Evolutionary conservation across 1,139 yeast species (phyloP), one percentile per base, ranked within the genome.

Genomic region (Taphrina populina): DNA sequence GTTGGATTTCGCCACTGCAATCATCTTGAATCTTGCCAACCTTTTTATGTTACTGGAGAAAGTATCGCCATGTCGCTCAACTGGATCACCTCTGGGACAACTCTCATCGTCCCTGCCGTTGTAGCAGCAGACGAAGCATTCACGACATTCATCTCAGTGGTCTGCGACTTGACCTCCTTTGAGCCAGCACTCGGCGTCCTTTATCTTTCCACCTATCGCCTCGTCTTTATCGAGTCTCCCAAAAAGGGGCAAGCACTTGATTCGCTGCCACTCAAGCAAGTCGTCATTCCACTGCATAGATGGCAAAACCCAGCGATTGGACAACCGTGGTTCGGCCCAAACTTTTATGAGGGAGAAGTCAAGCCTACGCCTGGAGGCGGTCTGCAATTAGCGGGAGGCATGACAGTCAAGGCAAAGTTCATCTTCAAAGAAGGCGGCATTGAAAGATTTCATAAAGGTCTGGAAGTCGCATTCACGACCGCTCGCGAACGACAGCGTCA

Each of bases 301-400:
- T 49, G 54, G 54, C 23, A 20, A 15, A 37, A 39, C 24, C 46
- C 54, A 15, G 27, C 27, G 15, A 40, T 49, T 33, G 39, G 36
- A 20, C 54, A 49, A 40, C 54, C 54, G 5, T 49, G 54, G 54
- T 49, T 49, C 36, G 46, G 54, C 17, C 46, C 54, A 15, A 49
- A 49, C 17, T 41, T 17, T 8, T 49, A 49, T n/a, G 46, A 37
- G 6, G 54, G 54, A 19, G 54, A 49, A 17, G 34, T 49, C 7
- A 37, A 33, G 15, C 54, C 54, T 10, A 26, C 36, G 20, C 32
- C 54, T 4, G 54, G 46, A 19, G 54, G 54, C 8, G 54, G 54
- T 7, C 46, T 49, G 29, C 45, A 49, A 20, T 26, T 49, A 5
- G 30, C 37, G 15, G 47, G 47, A 2, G 47, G 47, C 37, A 43